Evolutionary conservation across 1,284 basidiomycete genomes (phyloP), one percentile per base, ranked within the genome.

Genomic region (Marasmius oreades): DNA sequence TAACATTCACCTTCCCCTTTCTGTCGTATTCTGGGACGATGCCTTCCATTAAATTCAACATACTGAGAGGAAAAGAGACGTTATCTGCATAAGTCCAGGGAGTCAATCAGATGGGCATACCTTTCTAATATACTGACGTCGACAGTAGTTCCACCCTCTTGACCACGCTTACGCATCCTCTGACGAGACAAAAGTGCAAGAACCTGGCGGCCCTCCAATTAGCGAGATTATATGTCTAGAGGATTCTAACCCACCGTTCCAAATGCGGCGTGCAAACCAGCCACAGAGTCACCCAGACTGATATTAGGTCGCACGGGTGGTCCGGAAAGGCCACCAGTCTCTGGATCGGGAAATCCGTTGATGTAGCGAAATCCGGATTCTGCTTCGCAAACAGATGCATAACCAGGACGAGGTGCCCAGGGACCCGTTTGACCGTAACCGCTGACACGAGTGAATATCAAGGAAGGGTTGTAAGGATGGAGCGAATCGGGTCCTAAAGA

Each of bases 91-190:
- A 20, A 48, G 5, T 26, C 20, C 12, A 37, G 33, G 11, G 24
- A 52, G 23, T 12, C 18, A 20, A 37, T 18, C 10, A n/a, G n/a
- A n/a, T 23, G n/a, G 36, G 45, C 55, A 45, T 55, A 78, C 86
- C 86, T 88, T 66, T 87, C 86, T 61, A 86, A 73, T 24, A 88
- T 88, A 68, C 86, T 88, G 18, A 88, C 86, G 63, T 88, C 86
- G n/a, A 88, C 85, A 0, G 78, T 84, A 57, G 78, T 78, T 5
- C 85, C 83, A 0, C 70, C 73, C 8, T 65, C 59, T 53, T 71
- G 66, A 1, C 76, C 76, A 33, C 70, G 67, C 2, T 65, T 62
- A 34, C 64, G 61, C 55, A 73, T 73, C 48, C 73, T 71, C 50
- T 77, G 76, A 46, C 80, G 71, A 8, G 79, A 73, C 6, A 91